Conservation (phyloP, 2,329 filamentous ascomycete species). For the Aspergillus flavus region DNA sequence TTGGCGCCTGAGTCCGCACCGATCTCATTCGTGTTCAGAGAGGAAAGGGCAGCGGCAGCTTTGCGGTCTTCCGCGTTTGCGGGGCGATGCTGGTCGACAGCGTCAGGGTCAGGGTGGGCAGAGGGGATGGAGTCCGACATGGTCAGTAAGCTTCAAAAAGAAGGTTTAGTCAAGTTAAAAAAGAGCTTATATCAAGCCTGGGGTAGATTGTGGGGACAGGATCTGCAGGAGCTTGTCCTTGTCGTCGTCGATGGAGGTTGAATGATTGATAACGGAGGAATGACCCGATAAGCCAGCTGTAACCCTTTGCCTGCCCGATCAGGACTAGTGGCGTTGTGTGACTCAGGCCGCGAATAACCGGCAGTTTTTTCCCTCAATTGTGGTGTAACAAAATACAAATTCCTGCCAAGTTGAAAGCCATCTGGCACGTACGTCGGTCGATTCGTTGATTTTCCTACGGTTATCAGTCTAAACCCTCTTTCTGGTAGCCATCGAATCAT, state of each 20-base stretch:
- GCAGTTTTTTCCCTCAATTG: not conserved
- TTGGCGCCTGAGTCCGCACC: constrained; percentile 34
- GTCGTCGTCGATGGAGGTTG: not conserved
- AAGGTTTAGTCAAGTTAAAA: not conserved
- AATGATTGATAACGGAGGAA: not conserved
- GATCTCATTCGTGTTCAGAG: constrained; percentile 47
- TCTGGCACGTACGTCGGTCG: not conserved
- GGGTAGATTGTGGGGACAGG: not conserved
- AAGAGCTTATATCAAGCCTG: not conserved
- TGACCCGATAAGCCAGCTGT: not conserved
- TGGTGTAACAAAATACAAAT: not conserved
- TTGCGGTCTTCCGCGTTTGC: constrained; percentile 54
- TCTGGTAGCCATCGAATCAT: not conserved
- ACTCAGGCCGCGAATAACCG: constrained; percentile 24
- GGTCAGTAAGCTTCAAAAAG: constrained; percentile 2
- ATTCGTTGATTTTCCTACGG: not conserved
- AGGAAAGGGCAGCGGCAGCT: constrained; percentile 52
- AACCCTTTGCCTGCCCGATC: not conserved
- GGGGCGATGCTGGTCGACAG: constrained; percentile 38
- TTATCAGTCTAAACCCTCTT: not conserved
- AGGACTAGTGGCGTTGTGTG: constrained; percentile 4
- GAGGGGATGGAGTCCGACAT: constrained; percentile 51
- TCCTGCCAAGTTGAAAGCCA: not conserved
- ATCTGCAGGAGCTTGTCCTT: not conserved
- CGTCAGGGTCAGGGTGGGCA: constrained; percentile 38